Percentiles rank a stretch among this genome's conserved stretches.
phyloP scores from a whole-genome alignment of 2,329 filamentous ascomycete species.

The Elsinoe ampelina region DNA sequence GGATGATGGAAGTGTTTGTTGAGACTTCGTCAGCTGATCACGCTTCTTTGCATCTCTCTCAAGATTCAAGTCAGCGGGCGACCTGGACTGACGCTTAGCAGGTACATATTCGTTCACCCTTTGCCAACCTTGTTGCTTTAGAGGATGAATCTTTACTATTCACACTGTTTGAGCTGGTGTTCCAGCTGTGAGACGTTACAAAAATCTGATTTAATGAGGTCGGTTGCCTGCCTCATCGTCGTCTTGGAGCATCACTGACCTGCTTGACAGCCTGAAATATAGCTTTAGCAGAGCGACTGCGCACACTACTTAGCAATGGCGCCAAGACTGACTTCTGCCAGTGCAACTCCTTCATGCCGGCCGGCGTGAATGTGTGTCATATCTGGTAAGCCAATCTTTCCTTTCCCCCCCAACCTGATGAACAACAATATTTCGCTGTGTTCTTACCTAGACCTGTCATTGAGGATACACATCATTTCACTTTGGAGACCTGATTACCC shows the following conservation, averaged over 20 bases:
- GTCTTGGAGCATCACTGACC: no score
- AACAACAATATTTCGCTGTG: conserved; percentile 53
- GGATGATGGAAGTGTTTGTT: conserved; percentile 51
- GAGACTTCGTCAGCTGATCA: conserved; percentile 59
- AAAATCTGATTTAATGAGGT: conserved; percentile 67
- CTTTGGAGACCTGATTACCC: conserved; percentile 54
- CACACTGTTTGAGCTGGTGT: conserved; percentile 58
- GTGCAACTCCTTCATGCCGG: no score
- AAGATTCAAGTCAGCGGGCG: conserved; percentile 14
- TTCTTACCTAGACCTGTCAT: conserved; percentile 51
- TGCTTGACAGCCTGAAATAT: no score
- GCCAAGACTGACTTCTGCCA: no score
- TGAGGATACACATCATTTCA: conserved; percentile 50
- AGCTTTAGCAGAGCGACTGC: no score
- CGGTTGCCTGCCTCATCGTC: conserved; percentile 19
- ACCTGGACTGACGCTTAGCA: conserved; percentile 16
- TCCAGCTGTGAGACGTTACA: conserved; percentile 51
- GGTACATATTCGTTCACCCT: conserved; percentile 15
- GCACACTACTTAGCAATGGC: no score
- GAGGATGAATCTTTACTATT: conserved; percentile 59
- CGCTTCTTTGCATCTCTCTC: conserved; percentile 9
- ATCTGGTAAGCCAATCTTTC: not conserved
- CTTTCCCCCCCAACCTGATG: conserved; percentile 41
- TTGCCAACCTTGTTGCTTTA: conserved; percentile 24
- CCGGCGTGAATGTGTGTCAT: not conserved